A percentile compares a stretch with the other conserved stretches of the same genome.
Conservation (phyloP, 2,329 filamentous ascomycete species). For the Myriosclerotinia duriaeana region DNA sequence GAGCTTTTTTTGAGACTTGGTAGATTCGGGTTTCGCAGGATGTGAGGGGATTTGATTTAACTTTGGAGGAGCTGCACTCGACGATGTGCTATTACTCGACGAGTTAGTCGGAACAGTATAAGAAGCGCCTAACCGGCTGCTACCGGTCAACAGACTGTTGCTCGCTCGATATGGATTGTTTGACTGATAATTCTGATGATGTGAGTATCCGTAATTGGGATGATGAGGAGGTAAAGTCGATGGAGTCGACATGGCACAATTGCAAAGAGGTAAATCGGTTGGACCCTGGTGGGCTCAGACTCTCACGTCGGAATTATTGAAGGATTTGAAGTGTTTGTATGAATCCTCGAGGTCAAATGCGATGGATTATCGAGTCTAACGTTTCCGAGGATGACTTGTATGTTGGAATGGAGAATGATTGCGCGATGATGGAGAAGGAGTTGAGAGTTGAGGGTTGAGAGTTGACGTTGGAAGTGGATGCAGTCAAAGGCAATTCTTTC, state of each 20-base stretch:
- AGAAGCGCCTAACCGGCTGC: constrained; percentile 38
- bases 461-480: constrained; percentile 23
- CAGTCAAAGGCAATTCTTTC: constrained; percentile 24
- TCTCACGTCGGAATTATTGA: constrained; percentile 20
- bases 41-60: constrained; percentile 31
- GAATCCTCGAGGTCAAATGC: constrained; percentile 4
- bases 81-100: constrained; percentile 37
- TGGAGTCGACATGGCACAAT: constrained; percentile 70
- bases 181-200: constrained; percentile 55
- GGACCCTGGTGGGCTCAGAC: constrained; percentile 29
- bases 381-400: constrained; percentile 5
- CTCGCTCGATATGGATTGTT: constrained; percentile 53
- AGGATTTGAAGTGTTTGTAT: neutral
- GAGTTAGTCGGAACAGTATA: constrained; percentile 39
- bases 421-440: constrained; percentile 15
- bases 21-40: constrained; percentile 21
- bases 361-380: constrained; percentile 14
- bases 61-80: constrained; percentile 34
- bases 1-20: constrained; percentile 37
- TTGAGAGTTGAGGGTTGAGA: constrained; percentile 17
- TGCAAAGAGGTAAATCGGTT: constrained; percentile 26
- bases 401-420: constrained; percentile 12
- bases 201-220: constrained; percentile 62
- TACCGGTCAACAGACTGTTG: constrained; percentile 40
- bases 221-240: constrained; percentile 71